These are phyloP conservation scores for Jacaranda mimosifolia DNA, from an alignment of 257 asterid species.

Conservation along the genomic window DNA sequence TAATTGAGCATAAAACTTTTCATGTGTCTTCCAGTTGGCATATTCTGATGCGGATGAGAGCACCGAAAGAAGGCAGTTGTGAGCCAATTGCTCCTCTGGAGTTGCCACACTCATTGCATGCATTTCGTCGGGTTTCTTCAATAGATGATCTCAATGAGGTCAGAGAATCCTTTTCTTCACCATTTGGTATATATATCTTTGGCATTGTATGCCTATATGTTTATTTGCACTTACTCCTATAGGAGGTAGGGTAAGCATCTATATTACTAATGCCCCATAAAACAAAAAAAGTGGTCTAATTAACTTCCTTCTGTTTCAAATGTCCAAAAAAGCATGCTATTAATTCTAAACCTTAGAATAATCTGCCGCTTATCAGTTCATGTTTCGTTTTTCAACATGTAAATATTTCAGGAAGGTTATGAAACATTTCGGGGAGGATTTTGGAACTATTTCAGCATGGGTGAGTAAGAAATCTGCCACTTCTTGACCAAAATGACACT, in stretches of 20 bases:
- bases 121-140: constrained; percentile 72
- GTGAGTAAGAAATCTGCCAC: constrained; percentile 27
- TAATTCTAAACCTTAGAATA: not conserved
- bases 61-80: constrained; percentile 62
- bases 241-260: no score
- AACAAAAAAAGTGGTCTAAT: no score
- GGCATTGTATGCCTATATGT: not conserved
- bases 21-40: constrained; percentile 74
- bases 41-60: constrained; percentile 85
- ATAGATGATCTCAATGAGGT: constrained; percentile 74
- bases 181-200: not conserved
- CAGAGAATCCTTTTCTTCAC: constrained; percentile 22
- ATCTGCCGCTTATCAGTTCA: not conserved
- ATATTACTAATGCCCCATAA: not conserved
- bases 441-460: constrained; percentile 67
- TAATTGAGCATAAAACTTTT: constrained; percentile 7
- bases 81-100: constrained; percentile 90
- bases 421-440: constrained; percentile 63
- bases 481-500: not conserved
- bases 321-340: not conserved
- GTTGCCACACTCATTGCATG: constrained; percentile 88
- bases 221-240: not conserved
- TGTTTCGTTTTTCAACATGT: not conserved
- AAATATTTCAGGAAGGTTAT: constrained; percentile 53
- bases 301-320: no score